phyloP scores from a whole-genome alignment of 1,284 basidiomycete species.

The Pseudozyma sp. region DNA sequence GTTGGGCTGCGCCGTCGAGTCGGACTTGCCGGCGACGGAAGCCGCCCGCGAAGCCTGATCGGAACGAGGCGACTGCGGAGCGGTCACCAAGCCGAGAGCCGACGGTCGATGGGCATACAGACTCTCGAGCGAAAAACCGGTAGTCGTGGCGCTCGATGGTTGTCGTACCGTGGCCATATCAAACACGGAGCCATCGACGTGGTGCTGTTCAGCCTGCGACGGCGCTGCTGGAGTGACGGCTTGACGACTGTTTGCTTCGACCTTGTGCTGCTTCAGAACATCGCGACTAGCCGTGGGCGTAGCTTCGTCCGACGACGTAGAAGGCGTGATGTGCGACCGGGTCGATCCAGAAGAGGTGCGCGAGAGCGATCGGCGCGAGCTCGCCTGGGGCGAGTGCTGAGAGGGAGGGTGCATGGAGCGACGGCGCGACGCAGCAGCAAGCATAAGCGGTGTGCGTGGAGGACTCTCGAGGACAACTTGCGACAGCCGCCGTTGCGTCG shows the following conservation, averaged over 20 bases:
- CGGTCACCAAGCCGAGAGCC: slow-evolving; percentile 5
- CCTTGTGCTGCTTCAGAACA: slow-evolving; percentile 11
- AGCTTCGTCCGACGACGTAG: slow-evolving; percentile 36
- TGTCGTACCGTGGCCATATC: slow-evolving; percentile 35
- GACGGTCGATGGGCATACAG: slow-evolving; percentile 13
- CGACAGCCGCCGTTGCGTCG: slow-evolving; percentile 25
- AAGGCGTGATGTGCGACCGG: slow-evolving; percentile 17
- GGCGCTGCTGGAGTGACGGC: background rate
- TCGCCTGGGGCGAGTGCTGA: slow-evolving; percentile 27
- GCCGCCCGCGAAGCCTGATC: slow-evolving; percentile 38
- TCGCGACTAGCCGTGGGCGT: slow-evolving; percentile 6
- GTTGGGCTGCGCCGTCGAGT: slow-evolving; percentile 32
- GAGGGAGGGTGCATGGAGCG: slow-evolving; percentile 13
- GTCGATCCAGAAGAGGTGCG: slow-evolving; percentile 31
- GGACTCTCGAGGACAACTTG: slow-evolving; percentile 21
- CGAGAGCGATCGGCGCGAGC: slow-evolving; percentile 12
- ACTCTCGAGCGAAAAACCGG: slow-evolving; percentile 24
- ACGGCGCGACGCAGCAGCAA: slow-evolving; percentile 22
- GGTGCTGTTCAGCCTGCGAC: slow-evolving; percentile 26
- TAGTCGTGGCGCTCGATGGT: slow-evolving; percentile 4
- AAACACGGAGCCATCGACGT: slow-evolving; percentile 25
- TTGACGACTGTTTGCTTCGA: background rate
- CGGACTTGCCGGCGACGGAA: slow-evolving; percentile 27
- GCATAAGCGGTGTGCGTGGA: slow-evolving; percentile 25
- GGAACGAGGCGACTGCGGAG: slow-evolving; percentile 30